Conservation (phyloP, 2,329 filamentous ascomycete genomes). For the Colletotrichum sidae region DNA sequence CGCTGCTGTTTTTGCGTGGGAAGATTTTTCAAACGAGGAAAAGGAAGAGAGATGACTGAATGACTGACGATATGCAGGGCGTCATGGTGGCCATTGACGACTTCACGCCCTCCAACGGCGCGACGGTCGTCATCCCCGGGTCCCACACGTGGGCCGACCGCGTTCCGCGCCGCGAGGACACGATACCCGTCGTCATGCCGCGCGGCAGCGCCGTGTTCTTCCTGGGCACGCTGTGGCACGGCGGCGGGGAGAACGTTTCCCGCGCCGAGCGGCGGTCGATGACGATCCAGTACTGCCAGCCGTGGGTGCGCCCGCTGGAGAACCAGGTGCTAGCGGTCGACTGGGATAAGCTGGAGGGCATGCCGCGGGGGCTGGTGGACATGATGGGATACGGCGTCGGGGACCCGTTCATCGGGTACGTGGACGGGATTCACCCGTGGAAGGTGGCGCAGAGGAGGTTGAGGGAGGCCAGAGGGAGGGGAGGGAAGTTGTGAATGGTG, state of each 20-base stretch:
- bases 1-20: too few relatives aligned
- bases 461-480: slow-evolving; percentile 29
- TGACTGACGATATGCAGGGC: slow-evolving; percentile 34
- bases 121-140: slow-evolving; percentile 49
- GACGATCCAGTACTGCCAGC: slow-evolving; percentile 55
- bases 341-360: slow-evolving; percentile 40
- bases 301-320: slow-evolving; percentile 52
- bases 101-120: slow-evolving; percentile 48
- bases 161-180: slow-evolving; percentile 44
- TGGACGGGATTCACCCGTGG: slow-evolving; percentile 40
- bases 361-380: slow-evolving; percentile 41
- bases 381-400: slow-evolving; percentile 42
- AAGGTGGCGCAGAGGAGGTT: slow-evolving; percentile 36
- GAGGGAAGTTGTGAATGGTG: neutral
- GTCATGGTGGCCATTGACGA: slow-evolving; percentile 47
- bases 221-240: slow-evolving; percentile 51
- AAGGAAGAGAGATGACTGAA: neutral
- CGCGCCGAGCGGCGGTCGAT: slow-evolving; percentile 45
- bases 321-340: slow-evolving; percentile 51
- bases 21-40: too few relatives aligned
- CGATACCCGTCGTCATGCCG: slow-evolving; percentile 48
- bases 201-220: slow-evolving; percentile 51
- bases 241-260: slow-evolving; percentile 49
- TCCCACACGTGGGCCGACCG: slow-evolving; percentile 47
- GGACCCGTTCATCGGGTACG: slow-evolving; percentile 41